Base-by-base conservation (phyloP, 345 rosid species). In the Hibiscus syriacus region DNA sequence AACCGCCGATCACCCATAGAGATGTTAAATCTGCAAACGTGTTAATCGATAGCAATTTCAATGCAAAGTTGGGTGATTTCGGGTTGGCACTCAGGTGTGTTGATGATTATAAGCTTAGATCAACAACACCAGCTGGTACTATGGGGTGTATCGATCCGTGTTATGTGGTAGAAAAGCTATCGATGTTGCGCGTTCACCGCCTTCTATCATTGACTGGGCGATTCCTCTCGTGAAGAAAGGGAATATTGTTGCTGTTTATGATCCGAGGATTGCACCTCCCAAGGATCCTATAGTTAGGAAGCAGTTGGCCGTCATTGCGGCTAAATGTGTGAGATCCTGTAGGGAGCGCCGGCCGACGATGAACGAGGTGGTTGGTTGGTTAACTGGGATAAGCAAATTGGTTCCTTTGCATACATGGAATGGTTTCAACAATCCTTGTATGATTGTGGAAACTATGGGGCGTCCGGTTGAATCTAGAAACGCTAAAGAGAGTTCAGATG, bases 91-190 rank as follows among this genome's bases (percentile, higher is more conserved):
- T 94, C 20, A 81, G 95, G 77, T 91, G 95, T 62, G 90, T 64
- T 17, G 86, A 86, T 67, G 94, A 91, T 73, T 91, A 78, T 30
- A 84, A 76, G 64, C 81, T 91, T 67, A 85, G 82, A 76, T 87
- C 99, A 25, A 91, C 97, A 7, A 97, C 99, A 0, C 99, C 99
- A 0, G 99, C 99, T 0, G 99, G 98, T 20, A 94, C 99, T 1
- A 87, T 94, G 27, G 99, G 99, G 0, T 94, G 91, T 80, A 86
- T 94, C 0, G 99, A 94, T 78, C 99, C 99, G 19, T 83, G 90
- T 38, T 94, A 94, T 77, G 92, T 90, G 9, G 95, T 43, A 84
- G 98, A 53, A 94, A 94, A 68, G 98, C 99, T 2, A 91, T 94
- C 26, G 99, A 94, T 66, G 76, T 94, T 1, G 90, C 84, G 12